Evolutionary conservation across 345 rosid genomes (phyloP), one percentile per base, ranked within the genome.

Genomic region (Fremontodendron californicum): DNA sequence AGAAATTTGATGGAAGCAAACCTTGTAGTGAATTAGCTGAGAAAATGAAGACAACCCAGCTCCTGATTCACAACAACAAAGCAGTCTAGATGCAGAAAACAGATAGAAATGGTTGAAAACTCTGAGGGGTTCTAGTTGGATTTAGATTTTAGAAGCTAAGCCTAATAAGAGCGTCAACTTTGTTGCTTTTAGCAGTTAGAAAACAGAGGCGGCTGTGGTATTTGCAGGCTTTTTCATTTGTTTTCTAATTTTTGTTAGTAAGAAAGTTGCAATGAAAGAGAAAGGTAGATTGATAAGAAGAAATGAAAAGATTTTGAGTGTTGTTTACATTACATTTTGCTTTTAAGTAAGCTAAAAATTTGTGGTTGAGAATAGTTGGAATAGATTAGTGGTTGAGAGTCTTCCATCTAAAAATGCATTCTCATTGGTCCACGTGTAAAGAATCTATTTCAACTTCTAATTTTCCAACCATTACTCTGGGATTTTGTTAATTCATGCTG

Each of bases 381-480:
- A 37, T 62, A 35, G 18, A 77, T 73, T 85, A 66, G 93, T 88
- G 90, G 90, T 71, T 77, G 77, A 75, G 48, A 79, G 4, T 11
- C 25, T 82, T 64, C 87, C 88, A 88, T 90, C 90, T 77, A 85
- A 88, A 85, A 64, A 85, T 65, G 16, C 5, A 23, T 7, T 46
- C 37, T 62, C 54, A 82, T 84, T 79, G 75, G 77, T 37, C 86
- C 86, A 82, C 80, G 54, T 78, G 73, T 51, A 27, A 45, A 4
- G 25, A 46, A 27, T 5, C 46, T 12, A 80, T 78, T 0, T 82
- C 84, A 23, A 18, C 72, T 23, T 13, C 19, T 23, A 12, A 23
- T 6, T 49, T 13, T 13, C 54, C n/a, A 21, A 65, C 27, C 48
- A 5, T 39, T 9, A 3, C 18, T 37, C 15, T 11, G 8, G 15